phyloP scores from a whole-genome alignment of 2,329 filamentous ascomycete genomes.

The Monosporascus sp. region DNA sequence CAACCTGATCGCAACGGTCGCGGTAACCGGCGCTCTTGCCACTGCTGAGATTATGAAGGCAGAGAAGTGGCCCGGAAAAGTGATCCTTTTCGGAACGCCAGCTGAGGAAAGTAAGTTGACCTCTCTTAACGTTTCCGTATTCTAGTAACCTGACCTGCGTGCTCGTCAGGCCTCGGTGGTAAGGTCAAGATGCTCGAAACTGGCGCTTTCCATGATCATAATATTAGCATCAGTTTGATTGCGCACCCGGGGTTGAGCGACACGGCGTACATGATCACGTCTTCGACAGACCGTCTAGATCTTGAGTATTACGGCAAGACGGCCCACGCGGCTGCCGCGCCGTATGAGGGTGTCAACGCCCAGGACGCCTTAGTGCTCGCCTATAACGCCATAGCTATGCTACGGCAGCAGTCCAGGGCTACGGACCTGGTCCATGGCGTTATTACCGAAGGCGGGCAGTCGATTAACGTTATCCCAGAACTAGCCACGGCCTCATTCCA shows the following conservation, averaged over 20 bases:
- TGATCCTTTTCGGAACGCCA: conserved; percentile 29
- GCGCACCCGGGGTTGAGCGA: not conserved
- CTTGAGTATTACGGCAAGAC: conserved; percentile 19
- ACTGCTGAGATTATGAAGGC: conserved; percentile 24
- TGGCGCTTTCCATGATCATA: conserved; percentile 31
- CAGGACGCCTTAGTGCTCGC: conserved; percentile 31
- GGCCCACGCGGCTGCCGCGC: conserved; percentile 32
- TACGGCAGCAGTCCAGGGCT: conserved; percentile 21
- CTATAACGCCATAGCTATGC: conserved; percentile 26
- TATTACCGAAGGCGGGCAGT: conserved; percentile 6
- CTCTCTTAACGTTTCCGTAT: not conserved
- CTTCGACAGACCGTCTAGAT: not conserved
- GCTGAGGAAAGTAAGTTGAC: not conserved
- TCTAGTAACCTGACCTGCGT: conserved; percentile 27
- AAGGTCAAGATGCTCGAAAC: conserved; percentile 35
- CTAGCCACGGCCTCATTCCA: conserved; percentile 38
- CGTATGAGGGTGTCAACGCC: conserved; percentile 34
- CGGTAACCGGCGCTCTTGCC: conserved; percentile 29
- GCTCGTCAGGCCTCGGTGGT: conserved; percentile 24
- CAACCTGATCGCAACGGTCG: conserved; percentile 17
- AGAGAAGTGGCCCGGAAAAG: conserved; percentile 16
- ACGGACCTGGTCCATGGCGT: conserved; percentile 5
- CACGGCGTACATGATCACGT: not conserved
- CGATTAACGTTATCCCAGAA: conserved; percentile 10
- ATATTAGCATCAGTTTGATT: conserved; percentile 27